phyloP scores from a whole-genome alignment of 2,329 filamentous ascomycete genomes.

The Colletotrichum filicis region DNA sequence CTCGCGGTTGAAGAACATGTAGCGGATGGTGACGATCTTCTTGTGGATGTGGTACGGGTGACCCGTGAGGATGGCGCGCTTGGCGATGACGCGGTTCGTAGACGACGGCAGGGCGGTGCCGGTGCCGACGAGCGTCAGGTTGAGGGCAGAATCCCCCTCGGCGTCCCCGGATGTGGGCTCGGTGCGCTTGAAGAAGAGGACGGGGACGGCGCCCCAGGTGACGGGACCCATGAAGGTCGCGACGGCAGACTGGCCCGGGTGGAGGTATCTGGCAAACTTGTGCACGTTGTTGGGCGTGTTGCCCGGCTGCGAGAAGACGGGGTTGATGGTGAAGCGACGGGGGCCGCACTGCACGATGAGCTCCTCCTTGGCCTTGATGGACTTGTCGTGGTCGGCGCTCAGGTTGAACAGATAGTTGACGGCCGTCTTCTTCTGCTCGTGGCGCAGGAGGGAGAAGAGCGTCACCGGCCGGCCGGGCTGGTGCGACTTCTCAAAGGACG shows the following conservation, averaged over 20 bases:
- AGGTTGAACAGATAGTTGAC: slow-evolving; percentile 92
- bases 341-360: slow-evolving; percentile 92
- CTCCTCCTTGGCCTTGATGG: slow-evolving; percentile 92
- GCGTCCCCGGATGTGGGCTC: slow-evolving; percentile 50
- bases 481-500: slow-evolving; percentile 56
- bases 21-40: slow-evolving; percentile 93
- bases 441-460: slow-evolving; percentile 87
- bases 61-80: slow-evolving; percentile 92
- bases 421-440: slow-evolving; percentile 93
- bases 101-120: slow-evolving; percentile 86
- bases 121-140: slow-evolving; percentile 81
- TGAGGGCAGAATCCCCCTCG: slow-evolving; percentile 52
- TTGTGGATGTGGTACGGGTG: slow-evolving; percentile 99
- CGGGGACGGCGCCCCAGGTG: slow-evolving; percentile 92
- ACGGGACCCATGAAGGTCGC: slow-evolving; percentile 91
- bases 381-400: slow-evolving; percentile 77
- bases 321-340: slow-evolving; percentile 87
- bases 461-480: slow-evolving; percentile 71
- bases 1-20: slow-evolving; percentile 99
- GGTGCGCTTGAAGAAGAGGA: slow-evolving; percentile 83
- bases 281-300: slow-evolving; percentile 96
- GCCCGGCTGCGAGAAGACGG: slow-evolving; percentile 88
- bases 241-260: slow-evolving; percentile 89
- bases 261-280: slow-evolving; percentile 93
- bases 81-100: slow-evolving; percentile 85